Evolutionary conservation across 2,329 filamentous ascomycete species (phyloP), one percentile per base, ranked within the genome.

Genomic region (Aspergillus pseudonomiae): DNA sequence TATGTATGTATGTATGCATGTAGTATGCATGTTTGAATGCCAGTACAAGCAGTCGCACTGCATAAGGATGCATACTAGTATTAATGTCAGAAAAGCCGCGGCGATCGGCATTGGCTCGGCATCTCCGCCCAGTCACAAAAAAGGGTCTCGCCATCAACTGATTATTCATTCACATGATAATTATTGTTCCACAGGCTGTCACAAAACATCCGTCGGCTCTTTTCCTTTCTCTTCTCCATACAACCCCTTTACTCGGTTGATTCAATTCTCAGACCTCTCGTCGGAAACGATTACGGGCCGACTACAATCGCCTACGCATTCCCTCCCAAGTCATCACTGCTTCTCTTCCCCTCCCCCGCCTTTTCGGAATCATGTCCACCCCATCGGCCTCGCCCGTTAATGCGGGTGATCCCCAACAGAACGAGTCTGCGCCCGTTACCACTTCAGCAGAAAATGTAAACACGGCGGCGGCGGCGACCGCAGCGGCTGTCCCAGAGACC

Each of bases 351-450:
- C 32, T 28, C 39, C 24, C 32, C 61, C 59, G 45, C 60, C 56
- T 41, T 32, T 57, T 43, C 36, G 48, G 21, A 50, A 48, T n/a
- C 21, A 67, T 68, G 61, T 55, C 61, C 48, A 64, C 66, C 45
- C 60, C 65, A 62, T 63, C 64, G 46, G 59, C 59, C 34, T 52
- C 57, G 26, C 60, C 65, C 24, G 58, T 26, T 24, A 41, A 41
- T 41, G 39, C 59, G 28, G 60, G 36, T 62, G 57, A 62, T 43
- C 56, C 62, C 12, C 55, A 62, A 26, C 39, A 26, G 21, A 24
- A 45, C 32, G 48, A 56, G 6, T 28, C 53, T 30, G 28, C 28
- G 12, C 9, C 54, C 24, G 30, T 56, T 43, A 34, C 46, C 28
- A 52, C 28, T 19, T 2, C 19, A 53, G 39, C 59, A 63, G 64